Evolutionary conservation across 2,329 filamentous ascomycete species (phyloP), one percentile per base, ranked within the genome.

Genomic region (Geoglossum cookeanum): DNA sequence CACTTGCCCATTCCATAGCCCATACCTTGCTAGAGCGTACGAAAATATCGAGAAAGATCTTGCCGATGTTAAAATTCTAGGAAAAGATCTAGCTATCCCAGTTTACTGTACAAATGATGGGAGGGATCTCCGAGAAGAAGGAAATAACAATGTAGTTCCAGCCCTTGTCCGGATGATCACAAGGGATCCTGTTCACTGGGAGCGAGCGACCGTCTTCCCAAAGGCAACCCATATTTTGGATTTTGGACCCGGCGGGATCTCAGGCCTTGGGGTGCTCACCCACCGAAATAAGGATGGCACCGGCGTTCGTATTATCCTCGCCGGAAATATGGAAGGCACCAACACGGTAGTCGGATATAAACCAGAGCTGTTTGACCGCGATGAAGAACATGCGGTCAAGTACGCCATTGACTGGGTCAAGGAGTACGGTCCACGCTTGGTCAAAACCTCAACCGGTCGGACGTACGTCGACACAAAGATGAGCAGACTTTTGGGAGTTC

Each of bases 271-370:
- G 66, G 87, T 94, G 51, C 76, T 98, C 61, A 98, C 92, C 58
- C 97, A 94, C 77, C 87, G 92, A 65, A 98, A 97, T 78, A 98
- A 98, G 76, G 94, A 98, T 70, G 92, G 92, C 61, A 97, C 89
- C 58, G 92, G 92, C 65, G 92, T 98, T 39, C 88, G 91, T 60
- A 90, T 98, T 62, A 95, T 98, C 62, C 78, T 98, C 59, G 92
- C 89, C 48, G 92, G 94, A 61, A 80, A 88, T n/a, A 85, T 98
- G 65, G 87, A 91, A 65, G 91, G 91, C 55, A 89, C 89, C 22
- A 85, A 94, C 59, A 77, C 79, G 35, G 92, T 97, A 70, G 85
- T 98, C 60, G 92, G 92, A 57, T 98, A 96, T 77, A 98, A 98
- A 77, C 85, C 91, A 1, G 92, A 98, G 72, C 78, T 98, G 55